Evolutionary conservation across 2,329 filamentous ascomycete species (phyloP).

Genomic region (Diaporthe sp.): DNA sequence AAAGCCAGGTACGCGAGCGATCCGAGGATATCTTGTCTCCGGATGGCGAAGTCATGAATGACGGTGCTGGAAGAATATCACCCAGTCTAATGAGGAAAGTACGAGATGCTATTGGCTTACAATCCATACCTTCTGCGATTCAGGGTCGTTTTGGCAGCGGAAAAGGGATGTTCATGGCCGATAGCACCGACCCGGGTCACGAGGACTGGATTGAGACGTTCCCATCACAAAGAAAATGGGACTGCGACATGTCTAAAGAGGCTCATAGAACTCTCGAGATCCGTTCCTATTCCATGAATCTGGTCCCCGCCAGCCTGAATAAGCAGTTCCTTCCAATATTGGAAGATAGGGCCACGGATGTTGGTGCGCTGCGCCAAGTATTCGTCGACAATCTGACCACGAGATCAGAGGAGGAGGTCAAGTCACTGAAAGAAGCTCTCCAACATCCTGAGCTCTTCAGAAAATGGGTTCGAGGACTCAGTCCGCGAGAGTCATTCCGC

Average conservation of each 20-base stretch:
- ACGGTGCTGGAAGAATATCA: constrained; percentile 77
- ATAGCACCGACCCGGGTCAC: constrained; percentile 60
- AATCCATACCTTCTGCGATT: constrained; percentile 70
- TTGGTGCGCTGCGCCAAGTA: constrained; percentile 57
- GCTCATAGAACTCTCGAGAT: constrained; percentile 77
- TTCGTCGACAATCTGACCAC: constrained; percentile 65
- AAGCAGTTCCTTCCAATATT: constrained; percentile 78
- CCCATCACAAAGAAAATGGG: constrained; percentile 78
- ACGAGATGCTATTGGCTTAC: constrained; percentile 62
- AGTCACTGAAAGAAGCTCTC: constrained; percentile 65
- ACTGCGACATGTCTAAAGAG: constrained; percentile 61
- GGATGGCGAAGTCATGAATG: constrained; percentile 68
- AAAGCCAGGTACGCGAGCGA: constrained; percentile 59
- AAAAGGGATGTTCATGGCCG: constrained; percentile 82
- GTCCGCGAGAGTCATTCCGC: constrained; percentile 51
- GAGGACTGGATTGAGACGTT: constrained; percentile 77
- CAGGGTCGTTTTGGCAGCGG: constrained; percentile 80
- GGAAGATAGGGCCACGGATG: constrained; percentile 67
- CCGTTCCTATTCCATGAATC: constrained; percentile 59
- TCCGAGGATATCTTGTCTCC: constrained; percentile 56
- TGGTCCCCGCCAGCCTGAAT: constrained; percentile 71
- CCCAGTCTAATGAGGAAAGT: constrained; percentile 68
- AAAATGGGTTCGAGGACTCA: constrained; percentile 65
- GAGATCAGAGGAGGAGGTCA: constrained; percentile 65
- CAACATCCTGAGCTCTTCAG: constrained; percentile 63